A percentile compares a stretch with the other conserved stretches of the same genome.
phyloP scores from a whole-genome alignment of 306 rosid genomes.

The barrel medic (Medicago truncatula) region MtrunA17r5.0-ANR NC_053044.1:40823001-40823500 shows the following conservation, averaged over 20 bases:
- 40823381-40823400: slow-evolving; percentile 1
- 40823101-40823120: slow-evolving; percentile 59
- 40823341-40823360: background rate
- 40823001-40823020: slow-evolving; percentile 76
- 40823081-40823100: slow-evolving; percentile 62
- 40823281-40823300: background rate
- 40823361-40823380: background rate
- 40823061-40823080: slow-evolving; percentile 70
- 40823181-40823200: slow-evolving; percentile 23
- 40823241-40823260: background rate
- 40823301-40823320: background rate
- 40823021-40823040: slow-evolving; percentile 79
- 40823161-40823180: slow-evolving; percentile 80
- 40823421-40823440: slow-evolving; percentile 64
- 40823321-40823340: background rate
- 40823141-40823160: slow-evolving; percentile 75
- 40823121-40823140: slow-evolving; percentile 74
- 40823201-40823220: slow-evolving; percentile 28
- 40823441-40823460: slow-evolving; percentile 78
- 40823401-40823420: slow-evolving; percentile 75
- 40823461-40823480: slow-evolving; percentile 51
- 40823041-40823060: slow-evolving; percentile 70
- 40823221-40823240: background rate
- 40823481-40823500: slow-evolving; percentile 49
- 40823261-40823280: background rate